These are phyloP conservation scores for Gaultheria prostrata DNA, from an alignment of 148 eudicot species.

Conservation along the genomic window DNA sequence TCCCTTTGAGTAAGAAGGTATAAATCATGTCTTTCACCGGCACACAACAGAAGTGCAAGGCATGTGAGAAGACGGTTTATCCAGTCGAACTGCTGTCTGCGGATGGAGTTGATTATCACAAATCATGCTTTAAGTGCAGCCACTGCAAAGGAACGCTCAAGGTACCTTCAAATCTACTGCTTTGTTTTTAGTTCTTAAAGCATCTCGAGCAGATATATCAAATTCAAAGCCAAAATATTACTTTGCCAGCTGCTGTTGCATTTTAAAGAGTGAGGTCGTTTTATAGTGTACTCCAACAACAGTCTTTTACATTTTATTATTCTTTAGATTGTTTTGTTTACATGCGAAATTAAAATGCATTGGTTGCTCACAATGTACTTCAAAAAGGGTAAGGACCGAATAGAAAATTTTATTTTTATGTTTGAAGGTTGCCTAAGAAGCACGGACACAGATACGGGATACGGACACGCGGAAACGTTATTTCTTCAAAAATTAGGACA, in stretches of 20 bases:
- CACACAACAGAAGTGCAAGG: slow-evolving; percentile 84
- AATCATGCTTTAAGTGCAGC: slow-evolving; percentile 82
- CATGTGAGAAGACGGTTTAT: slow-evolving; percentile 86
- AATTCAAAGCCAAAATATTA: neutral
- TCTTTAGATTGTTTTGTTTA: neutral
- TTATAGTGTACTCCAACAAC: neutral
- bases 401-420: neutral
- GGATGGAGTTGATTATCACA: slow-evolving; percentile 71
- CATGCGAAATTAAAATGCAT: neutral
- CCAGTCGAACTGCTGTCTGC: slow-evolving; percentile 74
- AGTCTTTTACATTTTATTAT: neutral
- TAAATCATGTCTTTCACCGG: slow-evolving; percentile 72
- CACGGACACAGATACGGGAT: no score
- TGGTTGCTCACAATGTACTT: neutral
- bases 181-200: neutral
- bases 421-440: neutral
- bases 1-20: neutral
- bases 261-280: neutral
- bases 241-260: neutral
- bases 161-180: slow-evolving; percentile 28
- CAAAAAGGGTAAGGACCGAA: neutral
- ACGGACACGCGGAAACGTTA: no score
- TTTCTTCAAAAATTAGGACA: no score
- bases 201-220: neutral
- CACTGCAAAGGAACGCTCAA: slow-evolving; percentile 82